A percentile compares a stretch with the other conserved stretches of the same genome.
Conservation (phyloP, 2,329 filamentous ascomycete genomes). For the Colletotrichum viniferum region DNA sequence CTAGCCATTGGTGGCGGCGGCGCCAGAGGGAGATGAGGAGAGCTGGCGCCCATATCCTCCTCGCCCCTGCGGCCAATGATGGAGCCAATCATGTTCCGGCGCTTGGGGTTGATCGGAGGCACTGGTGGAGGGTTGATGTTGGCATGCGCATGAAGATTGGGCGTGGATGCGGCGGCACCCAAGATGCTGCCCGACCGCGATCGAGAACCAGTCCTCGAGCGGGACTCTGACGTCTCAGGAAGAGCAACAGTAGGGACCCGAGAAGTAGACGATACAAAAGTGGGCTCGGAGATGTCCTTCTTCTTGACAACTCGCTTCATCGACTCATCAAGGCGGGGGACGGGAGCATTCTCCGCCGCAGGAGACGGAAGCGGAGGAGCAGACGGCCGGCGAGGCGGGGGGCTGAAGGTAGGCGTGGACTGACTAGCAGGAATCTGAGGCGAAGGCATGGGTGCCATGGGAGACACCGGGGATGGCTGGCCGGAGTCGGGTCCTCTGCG, state of each 20-base stretch:
- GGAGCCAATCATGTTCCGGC: slow-evolving; percentile 47
- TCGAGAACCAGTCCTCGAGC: slow-evolving; percentile 42
- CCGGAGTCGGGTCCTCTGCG: slow-evolving; percentile 39
- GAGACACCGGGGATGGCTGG: slow-evolving; percentile 51
- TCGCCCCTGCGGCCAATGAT: slow-evolving; percentile 40
- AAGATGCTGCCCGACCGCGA: slow-evolving; percentile 40
- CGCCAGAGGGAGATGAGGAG: slow-evolving; percentile 34
- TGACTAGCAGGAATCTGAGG: slow-evolving; percentile 36
- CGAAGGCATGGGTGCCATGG: slow-evolving; percentile 36
- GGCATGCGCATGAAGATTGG: slow-evolving; percentile 36
- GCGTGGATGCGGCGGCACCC: slow-evolving; percentile 35
- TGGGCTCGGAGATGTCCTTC: slow-evolving; percentile 56
- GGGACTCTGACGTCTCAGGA: slow-evolving; percentile 32
- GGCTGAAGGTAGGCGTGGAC: slow-evolving; percentile 35
- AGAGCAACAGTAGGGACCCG: slow-evolving; percentile 47
- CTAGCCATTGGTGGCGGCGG: background rate
- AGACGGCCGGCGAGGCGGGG: slow-evolving; percentile 35
- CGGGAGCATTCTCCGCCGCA: slow-evolving; percentile 11
- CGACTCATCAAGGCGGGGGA: slow-evolving; percentile 39
- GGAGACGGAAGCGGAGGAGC: slow-evolving; percentile 32
- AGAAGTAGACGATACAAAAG: slow-evolving; percentile 50
- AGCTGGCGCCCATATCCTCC: slow-evolving; percentile 32
- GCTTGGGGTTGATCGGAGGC: slow-evolving; percentile 64
- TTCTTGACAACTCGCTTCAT: slow-evolving; percentile 48
- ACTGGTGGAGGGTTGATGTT: slow-evolving; percentile 49